A percentile compares a stretch with the other conserved stretches of the same genome.
phyloP scores from a whole-genome alignment of 2,329 filamentous ascomycete genomes.

The Xylariales sp. region DNA sequence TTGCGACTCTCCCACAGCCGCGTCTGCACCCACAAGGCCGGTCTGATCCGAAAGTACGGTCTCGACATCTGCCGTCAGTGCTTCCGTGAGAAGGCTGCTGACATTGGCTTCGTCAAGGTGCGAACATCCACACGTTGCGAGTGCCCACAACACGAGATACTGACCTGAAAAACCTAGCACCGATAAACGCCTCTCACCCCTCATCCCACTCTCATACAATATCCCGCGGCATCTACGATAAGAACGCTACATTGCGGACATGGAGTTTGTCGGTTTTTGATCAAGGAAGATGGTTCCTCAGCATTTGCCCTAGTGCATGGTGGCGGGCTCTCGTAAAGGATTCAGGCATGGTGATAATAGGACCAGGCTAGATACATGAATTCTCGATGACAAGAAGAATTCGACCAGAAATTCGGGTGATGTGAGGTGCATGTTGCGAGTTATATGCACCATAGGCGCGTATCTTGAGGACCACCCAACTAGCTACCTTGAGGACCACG shows the following conservation, averaged over 20 bases:
- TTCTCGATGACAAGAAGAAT: slow-evolving; percentile 21
- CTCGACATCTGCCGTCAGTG: slow-evolving; percentile 82
- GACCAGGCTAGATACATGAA: slow-evolving; percentile 19
- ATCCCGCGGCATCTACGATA: slow-evolving; percentile 21
- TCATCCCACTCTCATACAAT: slow-evolving; percentile 10
- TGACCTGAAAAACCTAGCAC: slow-evolving; percentile 16
- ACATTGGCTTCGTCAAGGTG: slow-evolving; percentile 72
- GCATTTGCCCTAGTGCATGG: slow-evolving; percentile 15
- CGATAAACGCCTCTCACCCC: slow-evolving; percentile 16
- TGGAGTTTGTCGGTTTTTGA: slow-evolving; percentile 23
- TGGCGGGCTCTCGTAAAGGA: slow-evolving; percentile 12
- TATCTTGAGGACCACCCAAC: too few species aligned
- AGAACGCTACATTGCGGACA: slow-evolving; percentile 18
- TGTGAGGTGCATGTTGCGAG: too few species aligned
- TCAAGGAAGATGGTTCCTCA: slow-evolving; percentile 18
- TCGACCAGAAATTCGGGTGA: too few species aligned
- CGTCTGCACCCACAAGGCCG: slow-evolving; percentile 85
- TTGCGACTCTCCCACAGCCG: slow-evolving; percentile 39
- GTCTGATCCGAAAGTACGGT: slow-evolving; percentile 99
- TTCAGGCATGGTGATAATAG: slow-evolving; percentile 14
- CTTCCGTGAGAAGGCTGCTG: slow-evolving; percentile 69
- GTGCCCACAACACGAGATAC: not conserved
- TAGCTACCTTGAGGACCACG: too few species aligned
- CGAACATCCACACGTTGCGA: not conserved
- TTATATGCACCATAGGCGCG: too few species aligned